Base-by-base conservation (phyloP, 148 eudicot genomes). In the Dysphania ambrosioides region DNA sequence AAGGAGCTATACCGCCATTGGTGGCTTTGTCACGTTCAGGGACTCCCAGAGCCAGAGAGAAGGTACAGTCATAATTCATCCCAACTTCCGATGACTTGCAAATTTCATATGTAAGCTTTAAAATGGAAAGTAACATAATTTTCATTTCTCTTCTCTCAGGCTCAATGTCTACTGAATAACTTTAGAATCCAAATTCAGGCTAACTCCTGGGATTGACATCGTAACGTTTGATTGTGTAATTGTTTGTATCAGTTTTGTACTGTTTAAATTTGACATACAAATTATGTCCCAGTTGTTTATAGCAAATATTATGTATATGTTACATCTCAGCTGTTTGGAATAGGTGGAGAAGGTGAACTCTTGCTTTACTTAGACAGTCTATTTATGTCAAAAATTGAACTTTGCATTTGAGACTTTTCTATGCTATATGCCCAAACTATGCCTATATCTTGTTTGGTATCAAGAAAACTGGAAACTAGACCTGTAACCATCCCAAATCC, bases 1-100 rank as follows among this genome's bases (percentile, higher is more conserved):
- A 93, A 82, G 98, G 92, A 27, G 97, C 88, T 68, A 88, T 91
- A 65, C 98, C 98, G 0, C 98, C 97, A 19, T 72, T 91, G 41
- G 97, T 87, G 49, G 92, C 97, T 26, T 80, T 91, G 77, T 89
- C 92, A 16, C 98, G 84, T 82, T 83, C 94, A 5, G 97, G 98
- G 62, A 88, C 96, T 13, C 86, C 97, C 3, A 83, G 97, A 80
- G 96, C 93, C 59, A 88, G 81, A 77, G 97, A 93, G 77, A 93
- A 93, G 91, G 97, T 93, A 76, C 4, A 12, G 4, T 12, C 66
- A 24, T 31, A n/a, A 8, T 23, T 3, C 3, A 64, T 32, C 26
- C 26, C 26, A 32, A 32, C 12, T 13, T 21, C 12, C 19, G 41
- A 64, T 44, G 3, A 59, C 82, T 75, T 34, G 24, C 60, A 21